Evolutionary conservation across 2,329 filamentous ascomycete species (phyloP).

Genomic region (Blastomyces emzantsi): DNA sequence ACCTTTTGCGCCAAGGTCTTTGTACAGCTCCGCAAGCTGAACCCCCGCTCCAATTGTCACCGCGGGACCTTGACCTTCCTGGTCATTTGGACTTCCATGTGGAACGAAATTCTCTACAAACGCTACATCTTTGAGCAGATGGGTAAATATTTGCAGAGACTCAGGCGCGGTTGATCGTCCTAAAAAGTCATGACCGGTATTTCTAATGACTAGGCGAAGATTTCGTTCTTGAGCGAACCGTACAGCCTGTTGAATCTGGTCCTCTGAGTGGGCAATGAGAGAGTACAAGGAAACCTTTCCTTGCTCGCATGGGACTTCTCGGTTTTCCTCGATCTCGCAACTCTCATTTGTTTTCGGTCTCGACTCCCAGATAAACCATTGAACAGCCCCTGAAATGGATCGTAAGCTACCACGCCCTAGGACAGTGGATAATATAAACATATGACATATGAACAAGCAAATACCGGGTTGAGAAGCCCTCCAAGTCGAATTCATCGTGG

Average conservation of each 20-base stretch:
- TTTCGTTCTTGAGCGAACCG: conserved; percentile 20
- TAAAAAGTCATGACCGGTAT: conserved; percentile 46
- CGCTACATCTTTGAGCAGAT: conserved; percentile 25
- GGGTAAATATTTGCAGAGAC: conserved; percentile 27
- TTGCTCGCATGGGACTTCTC: background rate
- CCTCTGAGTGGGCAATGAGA: conserved; percentile 26
- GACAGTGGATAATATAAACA: background rate
- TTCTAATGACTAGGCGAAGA: conserved; percentile 41
- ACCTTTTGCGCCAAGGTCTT: conserved; percentile 37
- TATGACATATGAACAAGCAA: background rate
- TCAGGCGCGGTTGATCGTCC: conserved; percentile 55
- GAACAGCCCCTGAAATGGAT: conserved; percentile 21
- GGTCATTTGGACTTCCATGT: conserved; percentile 28
- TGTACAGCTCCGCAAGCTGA: conserved; percentile 43
- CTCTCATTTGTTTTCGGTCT: conserved; percentile 30
- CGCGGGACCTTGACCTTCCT: conserved; percentile 35
- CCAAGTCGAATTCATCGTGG: conserved; percentile 27
- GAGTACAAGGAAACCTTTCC: conserved; percentile 21
- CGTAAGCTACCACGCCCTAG: background rate
- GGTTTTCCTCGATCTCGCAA: conserved; percentile 17
- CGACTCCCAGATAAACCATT: conserved; percentile 34
- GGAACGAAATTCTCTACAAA: conserved; percentile 37
- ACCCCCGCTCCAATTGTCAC: conserved; percentile 49
- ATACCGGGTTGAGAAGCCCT: conserved; percentile 26
- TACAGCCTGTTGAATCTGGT: conserved; percentile 22